phyloP scores from a whole-genome alignment of 2,329 filamentous ascomycete genomes.

The Cladosporium sp. region DNA sequence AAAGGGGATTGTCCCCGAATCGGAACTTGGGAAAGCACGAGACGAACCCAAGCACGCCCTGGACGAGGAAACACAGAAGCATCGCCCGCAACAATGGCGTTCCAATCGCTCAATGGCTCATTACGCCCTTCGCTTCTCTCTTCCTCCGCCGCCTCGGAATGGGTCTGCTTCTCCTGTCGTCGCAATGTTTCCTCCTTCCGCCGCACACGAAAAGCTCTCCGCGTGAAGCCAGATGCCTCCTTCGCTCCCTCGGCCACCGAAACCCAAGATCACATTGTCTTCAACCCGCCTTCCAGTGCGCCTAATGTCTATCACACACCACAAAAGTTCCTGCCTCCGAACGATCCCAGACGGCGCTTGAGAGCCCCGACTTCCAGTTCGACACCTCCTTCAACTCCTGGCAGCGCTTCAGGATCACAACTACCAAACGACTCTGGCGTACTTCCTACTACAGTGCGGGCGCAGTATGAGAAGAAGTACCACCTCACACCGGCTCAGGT shows the following conservation, averaged over 20 bases:
- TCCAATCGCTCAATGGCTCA: constrained; percentile 18
- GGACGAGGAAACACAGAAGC: constrained; percentile 13
- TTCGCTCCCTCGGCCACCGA: constrained; percentile 41
- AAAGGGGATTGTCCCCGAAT: background rate
- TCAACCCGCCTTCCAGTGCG: constrained; percentile 66
- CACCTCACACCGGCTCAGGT: constrained; percentile 61
- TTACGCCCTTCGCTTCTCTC: constrained; percentile 30
- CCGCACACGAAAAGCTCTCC: constrained; percentile 50
- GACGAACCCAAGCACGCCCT: background rate
- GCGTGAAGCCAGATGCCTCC: constrained; percentile 48
- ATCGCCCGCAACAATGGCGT: constrained; percentile 18
- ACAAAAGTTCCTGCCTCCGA: constrained; percentile 62
- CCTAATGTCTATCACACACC: constrained; percentile 67
- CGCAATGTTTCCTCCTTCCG: constrained; percentile 50
- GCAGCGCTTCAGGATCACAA: constrained; percentile 28
- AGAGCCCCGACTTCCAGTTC: constrained; percentile 33
- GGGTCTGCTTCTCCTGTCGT: constrained; percentile 36
- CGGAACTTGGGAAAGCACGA: background rate
- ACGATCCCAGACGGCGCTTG: constrained; percentile 57
- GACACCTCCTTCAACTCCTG: constrained; percentile 28
- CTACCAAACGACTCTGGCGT: constrained; percentile 26
- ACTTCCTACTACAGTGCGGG: constrained; percentile 54
- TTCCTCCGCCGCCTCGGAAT: constrained; percentile 27
- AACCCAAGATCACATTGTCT: constrained; percentile 59
- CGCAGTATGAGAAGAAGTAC: constrained; percentile 60